phyloP scores from a whole-genome alignment of 1,284 basidiomycete genomes.

The Trichosporon ovoides region DNA sequence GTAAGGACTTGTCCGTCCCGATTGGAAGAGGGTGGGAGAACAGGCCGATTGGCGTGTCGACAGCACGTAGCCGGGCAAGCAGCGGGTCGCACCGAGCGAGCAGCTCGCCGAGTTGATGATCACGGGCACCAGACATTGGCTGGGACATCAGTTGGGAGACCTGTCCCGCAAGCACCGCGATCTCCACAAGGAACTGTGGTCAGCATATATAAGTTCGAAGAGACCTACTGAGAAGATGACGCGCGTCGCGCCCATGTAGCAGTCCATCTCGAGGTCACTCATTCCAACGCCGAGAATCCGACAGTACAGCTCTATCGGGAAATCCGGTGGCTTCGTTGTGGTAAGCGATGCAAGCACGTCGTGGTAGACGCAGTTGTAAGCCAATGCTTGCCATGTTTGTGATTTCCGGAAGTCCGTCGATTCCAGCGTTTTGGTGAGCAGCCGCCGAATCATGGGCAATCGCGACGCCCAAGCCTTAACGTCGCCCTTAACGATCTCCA shows the following conservation, averaged over 20 bases:
- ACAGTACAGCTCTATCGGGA: constrained; percentile 28
- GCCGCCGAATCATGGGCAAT: constrained; percentile 18
- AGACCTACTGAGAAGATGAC: constrained; percentile 26
- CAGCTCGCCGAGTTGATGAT: constrained; percentile 5
- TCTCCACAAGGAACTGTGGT: constrained; percentile 26
- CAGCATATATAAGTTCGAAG: too few species aligned
- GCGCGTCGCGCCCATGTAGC: constrained; percentile 31
- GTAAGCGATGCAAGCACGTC: constrained; percentile 25
- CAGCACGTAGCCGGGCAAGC: constrained; percentile 6
- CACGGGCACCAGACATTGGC: constrained; percentile 7
- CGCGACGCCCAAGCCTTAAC: constrained; percentile 21
- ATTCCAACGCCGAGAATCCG: constrained; percentile 21
- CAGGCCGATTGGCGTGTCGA: constrained; percentile 11
- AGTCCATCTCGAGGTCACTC: constrained; percentile 23
- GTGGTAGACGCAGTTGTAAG: constrained; percentile 32
- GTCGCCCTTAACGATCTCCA: constrained; percentile 28
- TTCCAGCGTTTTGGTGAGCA: constrained; percentile 17
- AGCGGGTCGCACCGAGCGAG: constrained; percentile 12
- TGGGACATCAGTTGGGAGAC: constrained; percentile 10
- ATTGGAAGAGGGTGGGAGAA: constrained; percentile 18
- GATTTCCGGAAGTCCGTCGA: constrained; percentile 16
- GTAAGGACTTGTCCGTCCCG: constrained; percentile 19
- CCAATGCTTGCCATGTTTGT: constrained; percentile 22
- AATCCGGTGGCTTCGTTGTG: constrained; percentile 21
- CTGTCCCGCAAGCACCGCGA: constrained; percentile 23